Evolutionary conservation across 2,329 filamentous ascomycete genomes (phyloP).

Genomic region (Colletotrichum agaves): DNA sequence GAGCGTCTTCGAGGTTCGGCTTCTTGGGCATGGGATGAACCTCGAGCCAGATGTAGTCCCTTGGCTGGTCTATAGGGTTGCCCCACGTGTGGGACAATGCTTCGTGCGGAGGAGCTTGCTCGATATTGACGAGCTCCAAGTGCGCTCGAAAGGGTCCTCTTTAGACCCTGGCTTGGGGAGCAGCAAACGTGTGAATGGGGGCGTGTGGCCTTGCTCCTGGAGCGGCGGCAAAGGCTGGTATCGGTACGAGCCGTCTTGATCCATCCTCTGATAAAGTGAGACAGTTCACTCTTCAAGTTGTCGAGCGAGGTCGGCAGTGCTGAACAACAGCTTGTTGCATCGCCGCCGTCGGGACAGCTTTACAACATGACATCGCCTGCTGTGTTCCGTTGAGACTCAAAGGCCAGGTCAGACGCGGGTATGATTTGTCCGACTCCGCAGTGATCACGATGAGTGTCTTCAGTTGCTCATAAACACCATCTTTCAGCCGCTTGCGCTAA

Average conservation of each 20-base stretch:
- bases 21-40: conserved; percentile 18
- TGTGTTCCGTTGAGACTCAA: background rate
- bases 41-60: conserved; percentile 33
- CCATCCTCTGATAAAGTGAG: background rate
- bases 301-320: background rate
- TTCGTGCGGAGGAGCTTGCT: conserved; percentile 35
- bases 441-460: background rate
- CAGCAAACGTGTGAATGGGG: conserved; percentile 34
- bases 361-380: conserved; percentile 6
- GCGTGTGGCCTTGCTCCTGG: conserved; percentile 19
- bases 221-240: conserved; percentile 34
- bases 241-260: conserved; percentile 8
- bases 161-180: conserved; percentile 25
- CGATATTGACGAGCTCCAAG: conserved; percentile 30
- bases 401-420: conserved; percentile 8
- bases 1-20: conserved; percentile 29
- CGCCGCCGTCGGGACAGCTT: no score
- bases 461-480: background rate
- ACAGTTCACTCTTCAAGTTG: no score
- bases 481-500: conserved; percentile 30
- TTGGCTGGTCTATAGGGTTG: conserved; percentile 18
- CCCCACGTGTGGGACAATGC: conserved; percentile 39
- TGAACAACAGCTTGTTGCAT: no score
- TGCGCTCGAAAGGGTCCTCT: conserved; percentile 33
- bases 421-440: conserved; percentile 14